Conservation (phyloP, 352 stramenopile genomes). For the Globisporangium orthogonon region DNA sequence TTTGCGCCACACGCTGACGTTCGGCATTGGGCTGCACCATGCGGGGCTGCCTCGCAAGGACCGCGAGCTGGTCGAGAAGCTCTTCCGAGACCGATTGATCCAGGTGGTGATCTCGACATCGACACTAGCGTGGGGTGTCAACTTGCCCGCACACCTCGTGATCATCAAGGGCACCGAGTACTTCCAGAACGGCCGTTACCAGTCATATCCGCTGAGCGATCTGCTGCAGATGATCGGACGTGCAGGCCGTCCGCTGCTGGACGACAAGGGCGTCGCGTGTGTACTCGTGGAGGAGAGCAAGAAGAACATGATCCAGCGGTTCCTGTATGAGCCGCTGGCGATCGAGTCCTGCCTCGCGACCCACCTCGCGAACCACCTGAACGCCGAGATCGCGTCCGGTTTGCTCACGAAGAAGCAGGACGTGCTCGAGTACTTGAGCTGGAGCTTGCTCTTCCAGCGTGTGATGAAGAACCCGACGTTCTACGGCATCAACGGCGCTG, state of each 20-base stretch:
- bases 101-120: conserved; percentile 92
- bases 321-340: conserved; percentile 96
- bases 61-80: conserved; percentile 93
- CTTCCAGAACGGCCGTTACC: conserved; percentile 92
- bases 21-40: conserved; percentile 98
- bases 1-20: conserved; percentile 94
- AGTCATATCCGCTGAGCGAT: conserved; percentile 97
- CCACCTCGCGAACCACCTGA: conserved; percentile 93
- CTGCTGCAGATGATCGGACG: conserved; percentile 99
- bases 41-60: conserved; percentile 86
- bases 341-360: conserved; percentile 94
- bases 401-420: conserved; percentile 86
- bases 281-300: conserved; percentile 97
- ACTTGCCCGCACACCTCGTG: conserved; percentile 97
- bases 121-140: conserved; percentile 94
- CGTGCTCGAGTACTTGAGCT: conserved; percentile 94
- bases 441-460: conserved; percentile 96
- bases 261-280: conserved; percentile 93
- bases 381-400: conserved; percentile 94
- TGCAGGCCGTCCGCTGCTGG: conserved; percentile 94
- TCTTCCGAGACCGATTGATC: conserved; percentile 96
- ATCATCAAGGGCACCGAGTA: conserved; percentile 99
- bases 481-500: conserved; percentile 81
- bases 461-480: conserved; percentile 95
- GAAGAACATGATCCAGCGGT: conserved; percentile 98